Percentiles rank a stretch among this genome's conserved stretches.
These are phyloP conservation scores for Kodamaea suecica DNA, from an alignment of 1,139 yeast species.

Conservation along the genomic window DNA sequence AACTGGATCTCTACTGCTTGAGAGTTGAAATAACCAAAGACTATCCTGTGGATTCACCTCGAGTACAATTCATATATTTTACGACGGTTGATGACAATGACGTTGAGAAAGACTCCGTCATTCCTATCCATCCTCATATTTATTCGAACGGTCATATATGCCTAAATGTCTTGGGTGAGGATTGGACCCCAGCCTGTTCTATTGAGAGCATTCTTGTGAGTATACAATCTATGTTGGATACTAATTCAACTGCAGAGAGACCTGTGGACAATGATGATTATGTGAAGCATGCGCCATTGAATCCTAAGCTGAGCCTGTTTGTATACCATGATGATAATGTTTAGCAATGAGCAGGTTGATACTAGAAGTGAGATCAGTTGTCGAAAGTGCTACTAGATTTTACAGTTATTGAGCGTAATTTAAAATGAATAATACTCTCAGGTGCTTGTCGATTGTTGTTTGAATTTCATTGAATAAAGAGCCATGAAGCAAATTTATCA, in stretches of 20 bases:
- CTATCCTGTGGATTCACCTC: constrained; percentile 67
- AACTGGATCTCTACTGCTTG: constrained; percentile 30
- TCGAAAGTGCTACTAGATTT: no score
- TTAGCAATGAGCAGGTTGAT: constrained; percentile 5
- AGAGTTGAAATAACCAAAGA: constrained; percentile 39
- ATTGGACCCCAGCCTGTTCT: constrained; percentile 72
- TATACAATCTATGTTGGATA: constrained; percentile 61
- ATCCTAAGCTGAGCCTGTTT: constrained; percentile 53
- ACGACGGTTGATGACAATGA: constrained; percentile 13
- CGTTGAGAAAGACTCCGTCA: constrained; percentile 11
- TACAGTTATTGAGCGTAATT: no score
- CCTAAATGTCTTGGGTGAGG: constrained; percentile 58
- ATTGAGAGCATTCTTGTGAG: constrained; percentile 54
- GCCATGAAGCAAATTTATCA: no score
- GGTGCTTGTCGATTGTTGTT: no score
- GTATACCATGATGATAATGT: constrained; percentile 54
- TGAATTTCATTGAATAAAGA: no score
- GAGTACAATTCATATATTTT: constrained; percentile 47
- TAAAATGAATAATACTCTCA: no score
- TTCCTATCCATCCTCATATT: constrained; percentile 71
- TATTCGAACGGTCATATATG: constrained; percentile 77
- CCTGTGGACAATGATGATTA: constrained; percentile 58
- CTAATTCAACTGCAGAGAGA: constrained; percentile 42
- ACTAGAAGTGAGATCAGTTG: no score
- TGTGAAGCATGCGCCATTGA: constrained; percentile 49